phyloP scores from a whole-genome alignment of 2,329 filamentous ascomycete genomes.

The Pyrenophora graminea region DNA sequence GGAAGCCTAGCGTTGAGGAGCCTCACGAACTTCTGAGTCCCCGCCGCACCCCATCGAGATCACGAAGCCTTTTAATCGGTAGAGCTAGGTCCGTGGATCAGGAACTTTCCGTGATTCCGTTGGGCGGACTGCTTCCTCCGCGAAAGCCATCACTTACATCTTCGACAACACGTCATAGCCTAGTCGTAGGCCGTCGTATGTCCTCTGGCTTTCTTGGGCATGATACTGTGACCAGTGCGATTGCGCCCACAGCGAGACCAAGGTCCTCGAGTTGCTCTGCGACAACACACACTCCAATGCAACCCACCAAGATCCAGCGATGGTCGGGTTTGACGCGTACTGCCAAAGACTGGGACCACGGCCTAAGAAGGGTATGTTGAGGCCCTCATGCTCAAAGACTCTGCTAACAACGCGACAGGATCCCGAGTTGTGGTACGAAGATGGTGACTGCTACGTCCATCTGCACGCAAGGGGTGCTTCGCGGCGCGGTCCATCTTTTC shows the following conservation, averaged over 20 bases:
- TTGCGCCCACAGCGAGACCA: conserved; percentile 5
- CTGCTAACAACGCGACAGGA: conserved; percentile 57
- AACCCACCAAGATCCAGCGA: conserved; percentile 33
- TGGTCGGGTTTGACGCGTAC: conserved; percentile 43
- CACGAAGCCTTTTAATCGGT: background rate
- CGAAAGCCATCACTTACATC: conserved; percentile 1
- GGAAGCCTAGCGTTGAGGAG: conserved; percentile 18
- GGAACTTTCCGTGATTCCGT: conserved; percentile 6
- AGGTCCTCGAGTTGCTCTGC: conserved; percentile 27
- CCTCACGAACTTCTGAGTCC: conserved; percentile 22
- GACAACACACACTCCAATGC: conserved; percentile 24
- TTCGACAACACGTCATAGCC: conserved; percentile 8
- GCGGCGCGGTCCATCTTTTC: conserved; percentile 68
- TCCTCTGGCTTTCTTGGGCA: conserved; percentile 2
- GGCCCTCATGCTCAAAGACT: background rate
- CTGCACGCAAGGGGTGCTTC: conserved; percentile 70
- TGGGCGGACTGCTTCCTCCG: conserved; percentile 3
- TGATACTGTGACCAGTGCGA: background rate
- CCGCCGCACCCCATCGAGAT: conserved; percentile 24
- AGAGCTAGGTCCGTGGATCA: background rate
- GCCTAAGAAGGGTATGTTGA: conserved; percentile 50
- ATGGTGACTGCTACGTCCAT: conserved; percentile 72
- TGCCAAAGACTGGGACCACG: conserved; percentile 49
- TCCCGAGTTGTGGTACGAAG: conserved; percentile 68
- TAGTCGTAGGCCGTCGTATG: conserved; percentile 4